Conservation (phyloP, 495 filamentous ascomycete species). For the Evansstolkia leycettana region DNA sequence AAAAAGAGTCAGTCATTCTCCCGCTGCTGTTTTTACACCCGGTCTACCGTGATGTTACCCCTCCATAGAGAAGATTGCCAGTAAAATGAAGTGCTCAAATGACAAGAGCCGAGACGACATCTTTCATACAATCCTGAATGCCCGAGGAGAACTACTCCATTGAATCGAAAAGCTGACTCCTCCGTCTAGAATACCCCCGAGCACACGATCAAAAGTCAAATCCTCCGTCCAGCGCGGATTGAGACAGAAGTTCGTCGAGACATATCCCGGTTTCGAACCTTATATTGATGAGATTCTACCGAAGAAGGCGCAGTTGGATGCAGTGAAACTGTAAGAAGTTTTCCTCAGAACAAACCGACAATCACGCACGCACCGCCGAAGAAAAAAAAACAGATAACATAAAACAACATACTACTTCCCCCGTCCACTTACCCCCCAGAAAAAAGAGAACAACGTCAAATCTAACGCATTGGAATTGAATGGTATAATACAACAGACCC, state of each 20-base stretch:
- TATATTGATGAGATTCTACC: slow-evolving; percentile 92
- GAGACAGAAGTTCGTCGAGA: slow-evolving; percentile 64
- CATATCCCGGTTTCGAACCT: slow-evolving; percentile 76
- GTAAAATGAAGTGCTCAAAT: neutral
- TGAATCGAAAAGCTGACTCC: slow-evolving; percentile 11
- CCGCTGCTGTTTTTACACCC: neutral
- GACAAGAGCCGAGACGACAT: slow-evolving; percentile 9
- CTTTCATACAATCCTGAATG: slow-evolving; percentile 8
- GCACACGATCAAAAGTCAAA: slow-evolving; percentile 91
- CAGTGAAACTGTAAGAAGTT: slow-evolving; percentile 61
- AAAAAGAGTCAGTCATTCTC: slow-evolving; percentile 60
- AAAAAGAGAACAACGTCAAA: slow-evolving; percentile 3
- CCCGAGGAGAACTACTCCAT: neutral
- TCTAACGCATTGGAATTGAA: neutral
- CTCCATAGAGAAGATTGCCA: neutral
- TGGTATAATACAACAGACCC: no score
- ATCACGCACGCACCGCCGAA: no score
- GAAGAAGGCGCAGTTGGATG: slow-evolving; percentile 86
- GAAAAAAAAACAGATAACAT: slow-evolving; percentile 3
- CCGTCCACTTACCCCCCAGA: no score
- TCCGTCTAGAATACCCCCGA: slow-evolving; percentile 50
- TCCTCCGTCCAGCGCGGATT: slow-evolving; percentile 84
- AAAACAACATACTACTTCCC: slow-evolving; percentile 1
- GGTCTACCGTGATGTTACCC: neutral
- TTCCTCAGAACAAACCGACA: neutral